Conservation (phyloP, 768 basidiomycete species). For the Holtermanniella nyarrowii region DNA sequence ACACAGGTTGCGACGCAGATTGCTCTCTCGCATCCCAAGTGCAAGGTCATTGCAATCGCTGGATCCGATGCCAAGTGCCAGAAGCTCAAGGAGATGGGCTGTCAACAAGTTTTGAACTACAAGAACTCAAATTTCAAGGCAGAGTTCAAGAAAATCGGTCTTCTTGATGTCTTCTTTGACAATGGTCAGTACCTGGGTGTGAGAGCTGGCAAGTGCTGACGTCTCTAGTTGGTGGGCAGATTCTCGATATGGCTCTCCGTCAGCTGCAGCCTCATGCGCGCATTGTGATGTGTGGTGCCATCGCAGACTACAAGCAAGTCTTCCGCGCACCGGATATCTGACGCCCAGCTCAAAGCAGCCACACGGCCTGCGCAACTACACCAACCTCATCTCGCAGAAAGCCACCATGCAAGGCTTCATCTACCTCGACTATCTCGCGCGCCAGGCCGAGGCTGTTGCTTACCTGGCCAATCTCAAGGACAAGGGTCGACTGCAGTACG, state of each 20-base stretch:
- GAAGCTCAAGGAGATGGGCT: slow-evolving; percentile 75
- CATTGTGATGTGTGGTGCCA: slow-evolving; percentile 74
- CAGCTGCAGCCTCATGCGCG: slow-evolving; percentile 67
- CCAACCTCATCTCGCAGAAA: slow-evolving; percentile 61
- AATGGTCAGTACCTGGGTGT: slow-evolving; percentile 29
- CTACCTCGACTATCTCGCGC: slow-evolving; percentile 59
- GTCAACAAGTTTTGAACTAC: slow-evolving; percentile 77
- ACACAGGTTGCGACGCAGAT: slow-evolving; percentile 35
- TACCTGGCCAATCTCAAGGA: slow-evolving; percentile 26
- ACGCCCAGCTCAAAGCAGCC: slow-evolving; percentile 14
- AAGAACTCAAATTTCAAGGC: slow-evolving; percentile 61
- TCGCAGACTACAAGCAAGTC: slow-evolving; percentile 56
- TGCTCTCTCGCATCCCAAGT: slow-evolving; percentile 36
- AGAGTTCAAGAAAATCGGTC: slow-evolving; percentile 61
- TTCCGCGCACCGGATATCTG: not conserved
- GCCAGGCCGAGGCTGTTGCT: slow-evolving; percentile 26
- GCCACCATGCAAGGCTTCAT: slow-evolving; percentile 78
- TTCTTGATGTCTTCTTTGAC: slow-evolving; percentile 38
- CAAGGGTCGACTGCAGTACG: slow-evolving; percentile 29
- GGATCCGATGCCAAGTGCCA: slow-evolving; percentile 72
- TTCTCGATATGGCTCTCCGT: slow-evolving; percentile 65
- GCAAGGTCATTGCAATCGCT: slow-evolving; percentile 75
- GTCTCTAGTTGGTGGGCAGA: slow-evolving; percentile 55
- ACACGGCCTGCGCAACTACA: slow-evolving; percentile 50
- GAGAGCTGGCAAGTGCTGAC: not conserved